These are phyloP conservation scores for Hypoxylon lienhwacheense DNA, from an alignment of 495 filamentous ascomycete species.

Conservation along the genomic window DNA sequence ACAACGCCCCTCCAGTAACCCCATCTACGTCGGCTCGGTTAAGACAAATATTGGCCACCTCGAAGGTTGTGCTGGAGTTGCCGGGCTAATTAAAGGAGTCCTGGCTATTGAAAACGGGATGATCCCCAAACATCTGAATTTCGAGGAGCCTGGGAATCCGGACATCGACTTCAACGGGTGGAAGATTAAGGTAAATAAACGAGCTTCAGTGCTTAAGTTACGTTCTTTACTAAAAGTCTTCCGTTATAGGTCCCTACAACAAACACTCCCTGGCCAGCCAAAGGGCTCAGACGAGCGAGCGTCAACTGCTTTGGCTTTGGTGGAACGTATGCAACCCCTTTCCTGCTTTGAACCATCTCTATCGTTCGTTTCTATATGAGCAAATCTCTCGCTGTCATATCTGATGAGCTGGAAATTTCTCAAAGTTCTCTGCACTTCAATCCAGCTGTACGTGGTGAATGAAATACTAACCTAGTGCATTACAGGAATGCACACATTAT, in stretches of 20 bases:
- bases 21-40: constrained; percentile 42
- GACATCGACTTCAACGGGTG: constrained; percentile 41
- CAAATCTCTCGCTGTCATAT: too few relatives aligned
- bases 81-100: constrained; percentile 53
- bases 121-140: constrained; percentile 49
- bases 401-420: not conserved
- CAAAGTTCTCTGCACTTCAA: not conserved
- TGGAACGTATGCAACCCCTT: constrained; percentile 21
- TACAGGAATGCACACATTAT: constrained; percentile 24
- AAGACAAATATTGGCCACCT: constrained; percentile 51
- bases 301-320: constrained; percentile 31
- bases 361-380: too few relatives aligned
- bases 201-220: not conserved
- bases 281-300: constrained; percentile 21
- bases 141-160: constrained; percentile 47
- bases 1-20: constrained; percentile 35
- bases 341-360: too few relatives aligned
- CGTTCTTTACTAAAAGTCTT: not conserved
- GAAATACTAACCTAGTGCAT: not conserved
- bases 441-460: not conserved
- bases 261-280: constrained; percentile 17
- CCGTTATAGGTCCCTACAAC: constrained; percentile 3
- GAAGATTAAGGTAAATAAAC: constrained; percentile 37
- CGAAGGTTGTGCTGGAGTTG: constrained; percentile 49
- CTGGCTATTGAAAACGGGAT: constrained; percentile 54